Evolutionary conservation across 2,329 filamentous ascomycete genomes (phyloP), one percentile per base, ranked within the genome.

Genomic region (Fonsecaea multimorphosa): DNA sequence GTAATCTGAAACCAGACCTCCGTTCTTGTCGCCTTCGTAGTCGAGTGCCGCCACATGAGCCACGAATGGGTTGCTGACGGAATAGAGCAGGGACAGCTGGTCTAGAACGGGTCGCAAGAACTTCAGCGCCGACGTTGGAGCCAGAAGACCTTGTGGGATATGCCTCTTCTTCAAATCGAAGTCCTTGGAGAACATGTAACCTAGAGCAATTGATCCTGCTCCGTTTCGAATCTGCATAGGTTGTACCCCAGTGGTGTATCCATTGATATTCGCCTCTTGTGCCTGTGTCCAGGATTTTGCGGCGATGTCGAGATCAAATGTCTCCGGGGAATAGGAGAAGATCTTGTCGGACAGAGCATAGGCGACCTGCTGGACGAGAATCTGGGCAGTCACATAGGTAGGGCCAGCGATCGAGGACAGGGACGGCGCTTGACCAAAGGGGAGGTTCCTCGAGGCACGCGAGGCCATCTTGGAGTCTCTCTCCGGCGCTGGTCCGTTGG

Each of bases 181-280:
- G 80, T 99, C 95, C 74, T 92, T 92, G 67, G 93, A 97, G 84
- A 98, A 99, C 77, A 98, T 91, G 81, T 99, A 99, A 64, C 95
- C 95, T 56, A 99, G 86, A 24, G 95, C 93, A 75, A 98, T 91
- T 70, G 91, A 89, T 63, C 94, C 95, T 60, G 95, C 95, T 65
- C 95, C 95, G 63, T 90, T 87, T 61, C 95, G 87, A 51, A 93
- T 96, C 82, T 99, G 91, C 75, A 97, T 87, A 27, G 91, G 82
- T 67, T 93, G 85, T 54, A 98, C 87, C 14, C 87, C 83, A 56
- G 95, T 94, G 68, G 87, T 81, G 75, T 93, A 91, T 73, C 92
- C 92, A 80, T 93, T 88, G 69, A 90, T 87, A 82, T 99, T 99
- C 76, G 85, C 83, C 76, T 92, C 89, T 68, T 86, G 82, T 68